A percentile compares a stretch with the other conserved stretches of the same genome.
Evolutionary conservation across 306 rosid genomes (phyloP).

Genomic region (Vigna mungo): DNA sequence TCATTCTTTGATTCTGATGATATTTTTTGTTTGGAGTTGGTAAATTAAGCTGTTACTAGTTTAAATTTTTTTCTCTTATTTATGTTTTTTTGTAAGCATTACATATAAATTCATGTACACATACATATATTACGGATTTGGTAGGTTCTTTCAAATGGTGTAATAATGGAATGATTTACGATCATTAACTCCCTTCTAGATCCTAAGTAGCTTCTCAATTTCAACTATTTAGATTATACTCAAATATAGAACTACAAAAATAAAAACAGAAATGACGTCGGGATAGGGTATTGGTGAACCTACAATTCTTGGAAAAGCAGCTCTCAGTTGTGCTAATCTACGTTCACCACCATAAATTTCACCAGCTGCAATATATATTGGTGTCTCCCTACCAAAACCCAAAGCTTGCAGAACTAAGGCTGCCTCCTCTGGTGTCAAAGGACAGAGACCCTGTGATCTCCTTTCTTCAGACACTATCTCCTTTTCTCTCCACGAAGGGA

Average conservation of each 20-base stretch:
- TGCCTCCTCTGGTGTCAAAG: slow-evolving; percentile 94
- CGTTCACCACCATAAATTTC: slow-evolving; percentile 91
- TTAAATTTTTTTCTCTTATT: not conserved
- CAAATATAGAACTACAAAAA: not conserved
- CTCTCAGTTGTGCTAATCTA: slow-evolving; percentile 78
- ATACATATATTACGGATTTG: not conserved
- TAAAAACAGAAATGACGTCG: not conserved
- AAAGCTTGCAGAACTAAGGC: slow-evolving; percentile 81
- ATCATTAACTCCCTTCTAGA: not conserved
- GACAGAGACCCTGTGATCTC: slow-evolving; percentile 92
- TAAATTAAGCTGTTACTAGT: not conserved
- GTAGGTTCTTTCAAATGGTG: not conserved
- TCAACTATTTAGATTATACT: not conserved
- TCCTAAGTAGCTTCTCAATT: not conserved
- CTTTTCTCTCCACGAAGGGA: slow-evolving; percentile 98
- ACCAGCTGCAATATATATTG: slow-evolving; percentile 94
- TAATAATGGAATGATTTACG: not conserved
- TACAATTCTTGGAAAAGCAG: slow-evolving; percentile 79
- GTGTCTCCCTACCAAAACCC: slow-evolving; percentile 73
- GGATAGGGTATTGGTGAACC: slow-evolving; percentile 48
- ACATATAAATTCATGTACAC: not conserved
- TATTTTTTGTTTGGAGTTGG: not conserved
- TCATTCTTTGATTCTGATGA: not conserved
- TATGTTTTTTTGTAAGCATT: not conserved
- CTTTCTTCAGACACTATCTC: slow-evolving; percentile 88